Evolutionary conservation across 768 basidiomycete species (phyloP).

Genomic region (Amanita rubescens): DNA sequence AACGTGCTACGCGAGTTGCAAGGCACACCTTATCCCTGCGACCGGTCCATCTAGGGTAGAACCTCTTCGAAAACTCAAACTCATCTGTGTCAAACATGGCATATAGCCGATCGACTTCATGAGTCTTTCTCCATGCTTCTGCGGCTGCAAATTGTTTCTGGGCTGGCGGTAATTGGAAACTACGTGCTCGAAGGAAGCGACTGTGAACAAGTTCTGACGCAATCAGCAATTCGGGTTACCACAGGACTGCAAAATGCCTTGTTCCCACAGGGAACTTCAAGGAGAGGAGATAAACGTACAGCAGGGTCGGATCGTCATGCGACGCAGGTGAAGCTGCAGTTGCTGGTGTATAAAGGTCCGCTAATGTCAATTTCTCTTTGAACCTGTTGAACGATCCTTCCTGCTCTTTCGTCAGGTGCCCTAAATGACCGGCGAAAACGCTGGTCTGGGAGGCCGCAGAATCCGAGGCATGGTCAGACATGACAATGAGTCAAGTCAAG

Average conservation of each 20-base stretch:
- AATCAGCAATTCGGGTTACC: neutral
- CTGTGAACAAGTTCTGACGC: slow-evolving; percentile 27
- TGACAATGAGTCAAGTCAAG: neutral
- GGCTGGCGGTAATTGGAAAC: slow-evolving; percentile 55
- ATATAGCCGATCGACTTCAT: slow-evolving; percentile 59
- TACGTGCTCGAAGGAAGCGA: slow-evolving; percentile 77
- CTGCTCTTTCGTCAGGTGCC: slow-evolving; percentile 45
- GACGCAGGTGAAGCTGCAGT: slow-evolving; percentile 30
- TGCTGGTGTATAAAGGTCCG: slow-evolving; percentile 43
- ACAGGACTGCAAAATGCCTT: no score
- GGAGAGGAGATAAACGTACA: slow-evolving; percentile 35
- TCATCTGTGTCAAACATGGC: slow-evolving; percentile 50
- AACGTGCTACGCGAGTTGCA: neutral
- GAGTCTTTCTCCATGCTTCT: slow-evolving; percentile 59
- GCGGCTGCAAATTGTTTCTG: slow-evolving; percentile 63
- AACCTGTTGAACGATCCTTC: slow-evolving; percentile 42
- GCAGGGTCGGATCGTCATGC: slow-evolving; percentile 59
- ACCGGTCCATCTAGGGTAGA: slow-evolving; percentile 81
- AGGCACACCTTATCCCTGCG: slow-evolving; percentile 59
- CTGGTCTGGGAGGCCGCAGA: neutral
- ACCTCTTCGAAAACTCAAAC: slow-evolving; percentile 48
- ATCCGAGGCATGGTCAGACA: neutral
- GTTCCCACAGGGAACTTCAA: neutral
- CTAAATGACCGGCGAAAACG: slow-evolving; percentile 41
- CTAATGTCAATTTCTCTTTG: slow-evolving; percentile 41